phyloP scores from a whole-genome alignment of 2,329 filamentous ascomycete genomes.

The Fusarium sp. region DNA sequence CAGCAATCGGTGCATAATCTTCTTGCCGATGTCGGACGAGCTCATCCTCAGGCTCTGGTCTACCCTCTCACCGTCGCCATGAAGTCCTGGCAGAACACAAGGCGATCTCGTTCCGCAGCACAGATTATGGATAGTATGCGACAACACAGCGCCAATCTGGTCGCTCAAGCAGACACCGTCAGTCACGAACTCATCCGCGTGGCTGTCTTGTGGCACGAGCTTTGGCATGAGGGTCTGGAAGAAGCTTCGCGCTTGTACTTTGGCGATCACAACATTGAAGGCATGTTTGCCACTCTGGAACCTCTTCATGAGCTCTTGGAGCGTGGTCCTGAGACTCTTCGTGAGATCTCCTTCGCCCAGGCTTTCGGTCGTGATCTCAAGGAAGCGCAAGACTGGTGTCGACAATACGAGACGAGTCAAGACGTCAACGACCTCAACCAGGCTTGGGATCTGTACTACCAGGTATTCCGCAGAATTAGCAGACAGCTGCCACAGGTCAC shows the following conservation, averaged over 20 bases:
- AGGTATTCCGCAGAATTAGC: conserved; percentile 95
- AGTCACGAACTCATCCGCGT: conserved; percentile 97
- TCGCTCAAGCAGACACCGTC: conserved; percentile 94
- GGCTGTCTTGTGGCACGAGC: conserved; percentile 97
- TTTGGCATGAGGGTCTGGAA: conserved; percentile 98
- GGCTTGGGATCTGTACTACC: conserved; percentile 99
- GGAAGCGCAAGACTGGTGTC: conserved; percentile 96
- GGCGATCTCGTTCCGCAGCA: conserved; percentile 86
- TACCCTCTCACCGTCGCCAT: conserved; percentile 98
- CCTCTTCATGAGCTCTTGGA: conserved; percentile 94
- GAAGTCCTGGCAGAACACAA: conserved; percentile 86
- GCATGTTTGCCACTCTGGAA: conserved; percentile 92
- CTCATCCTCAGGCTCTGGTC: conserved; percentile 94
- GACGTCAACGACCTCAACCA: conserved; percentile 96
- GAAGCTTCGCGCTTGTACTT: conserved; percentile 98
- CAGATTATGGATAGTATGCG: conserved; percentile 99
- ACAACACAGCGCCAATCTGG: conserved; percentile 89
- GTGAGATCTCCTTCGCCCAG: conserved; percentile 97
- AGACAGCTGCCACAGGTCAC: conserved; percentile 93
- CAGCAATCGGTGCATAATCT: conserved; percentile 92
- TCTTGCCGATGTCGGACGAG: conserved; percentile 89
- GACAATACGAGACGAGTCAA: conserved; percentile 86
- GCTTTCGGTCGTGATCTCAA: conserved; percentile 95
- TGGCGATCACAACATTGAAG: conserved; percentile 95
- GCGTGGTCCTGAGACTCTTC: conserved; percentile 88